Base-by-base conservation (phyloP, 352 stramenopile genomes). In the Phytopythium sindhum region DNA sequence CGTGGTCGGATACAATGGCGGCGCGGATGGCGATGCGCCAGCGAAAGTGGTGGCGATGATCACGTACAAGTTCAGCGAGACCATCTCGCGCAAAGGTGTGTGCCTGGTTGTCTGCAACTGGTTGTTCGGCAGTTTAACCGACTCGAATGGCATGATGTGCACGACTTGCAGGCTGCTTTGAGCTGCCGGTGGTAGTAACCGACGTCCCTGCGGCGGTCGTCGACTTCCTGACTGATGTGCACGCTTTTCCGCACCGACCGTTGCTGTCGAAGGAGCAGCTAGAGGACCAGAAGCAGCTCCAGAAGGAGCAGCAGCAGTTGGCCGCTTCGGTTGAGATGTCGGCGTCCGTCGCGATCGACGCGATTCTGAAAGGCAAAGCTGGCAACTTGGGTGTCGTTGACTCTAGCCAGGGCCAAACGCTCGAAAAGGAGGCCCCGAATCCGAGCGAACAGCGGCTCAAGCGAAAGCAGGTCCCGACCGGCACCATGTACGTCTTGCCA, bases 51-150 rank as follows among this genome's bases (percentile, higher is more conserved):
- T 66, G 15, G 66, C 88, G 59, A 28, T 70, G 35, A 66, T 89
- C 26, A 88, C 77, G 57, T 91, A 91, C 75, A 77, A 78, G 66
- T 89, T 91, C 62, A 83, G 77, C 31, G 60, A 75, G 17, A 78
- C 65, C 5, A 81, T 89, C 35, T 81, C 73, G 17, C 71, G 80
- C 33, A 86, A 80, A 39, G 80, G 65, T 58, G 28, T 31, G n/a
- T 4, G 57, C 0, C 19, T 15, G 1, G 3, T 7, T 8, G 17
- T 0, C 17, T 17, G 2, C 19, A 45, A 7, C 10, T 14, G 5
- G 8, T 17, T 17, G 9, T 8, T 24, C 11, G 6, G 9, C 33
- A 2, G 47, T 11, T 11, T 10, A 9, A n/a, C 47, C 10, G 19
- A n/a, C 47, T 47, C 33, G 21, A 44, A 29, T 52, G n/a, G 45